Evolutionary conservation across 2,329 filamentous ascomycete species (phyloP).

Genomic region (Torrubiella hemipterigena): DNA sequence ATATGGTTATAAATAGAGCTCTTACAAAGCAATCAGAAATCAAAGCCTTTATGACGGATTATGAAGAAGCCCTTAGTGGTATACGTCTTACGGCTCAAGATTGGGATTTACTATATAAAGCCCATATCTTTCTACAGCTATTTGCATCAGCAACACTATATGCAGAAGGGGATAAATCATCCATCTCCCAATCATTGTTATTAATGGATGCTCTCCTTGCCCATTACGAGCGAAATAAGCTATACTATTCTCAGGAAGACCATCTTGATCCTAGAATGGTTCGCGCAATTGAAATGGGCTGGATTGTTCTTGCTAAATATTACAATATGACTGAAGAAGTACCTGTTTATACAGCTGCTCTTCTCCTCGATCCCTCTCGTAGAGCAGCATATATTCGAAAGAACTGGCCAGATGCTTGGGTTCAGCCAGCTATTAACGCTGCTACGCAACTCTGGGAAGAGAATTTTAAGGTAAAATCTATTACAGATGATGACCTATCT

Average conservation of each 20-base stretch:
- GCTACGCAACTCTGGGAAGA: no score
- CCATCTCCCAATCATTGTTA: no score
- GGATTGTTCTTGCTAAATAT: neutral
- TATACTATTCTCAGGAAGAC: neutral
- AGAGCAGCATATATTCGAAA: no score
- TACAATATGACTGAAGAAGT: neutral
- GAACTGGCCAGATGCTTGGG: no score
- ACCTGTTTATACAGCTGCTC: neutral
- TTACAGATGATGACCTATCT: no score
- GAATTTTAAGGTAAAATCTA: no score
- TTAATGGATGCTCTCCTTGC: slow-evolving; percentile 10
- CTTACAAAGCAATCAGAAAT: no score
- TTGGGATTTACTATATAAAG: neutral
- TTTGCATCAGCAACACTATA: slow-evolving; percentile 1
- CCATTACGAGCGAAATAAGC: slow-evolving; percentile 1
- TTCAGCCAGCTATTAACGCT: no score
- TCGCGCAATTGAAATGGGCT: neutral
- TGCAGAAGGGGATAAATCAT: slow-evolving; percentile 1
- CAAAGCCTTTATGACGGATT: no score
- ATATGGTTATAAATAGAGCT: no score
- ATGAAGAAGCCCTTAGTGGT: neutral
- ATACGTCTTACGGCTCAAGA: neutral
- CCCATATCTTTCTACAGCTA: neutral
- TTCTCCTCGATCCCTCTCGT: no score
- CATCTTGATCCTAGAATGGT: neutral